Conservation (phyloP, 2,329 filamentous ascomycete genomes). For the Pseudogymnoascus sp. region DNA sequence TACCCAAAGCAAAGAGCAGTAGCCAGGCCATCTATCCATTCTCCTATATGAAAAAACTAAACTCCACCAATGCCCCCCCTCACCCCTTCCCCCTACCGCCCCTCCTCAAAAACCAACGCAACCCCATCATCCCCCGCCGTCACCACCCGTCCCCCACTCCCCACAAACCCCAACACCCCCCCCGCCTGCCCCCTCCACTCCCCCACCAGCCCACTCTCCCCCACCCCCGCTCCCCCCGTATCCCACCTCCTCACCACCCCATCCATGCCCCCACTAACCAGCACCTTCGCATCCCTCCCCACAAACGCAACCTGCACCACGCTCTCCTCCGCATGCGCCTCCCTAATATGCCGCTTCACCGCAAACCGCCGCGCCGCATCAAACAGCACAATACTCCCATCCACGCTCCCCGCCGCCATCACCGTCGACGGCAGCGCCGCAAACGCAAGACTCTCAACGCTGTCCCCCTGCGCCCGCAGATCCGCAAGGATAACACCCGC, state of each 20-base stretch:
- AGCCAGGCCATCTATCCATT: neutral
- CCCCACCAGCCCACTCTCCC: conserved; percentile 61
- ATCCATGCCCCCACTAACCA: conserved; percentile 88
- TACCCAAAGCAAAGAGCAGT: neutral
- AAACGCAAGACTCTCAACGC: conserved; percentile 71
- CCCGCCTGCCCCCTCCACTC: conserved; percentile 92
- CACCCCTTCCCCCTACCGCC: neutral
- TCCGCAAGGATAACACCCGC: conserved; percentile 71
- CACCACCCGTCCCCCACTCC: conserved; percentile 64
- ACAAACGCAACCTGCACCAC: conserved; percentile 87
- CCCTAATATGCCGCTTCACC: conserved; percentile 70
- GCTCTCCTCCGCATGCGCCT: conserved; percentile 78
- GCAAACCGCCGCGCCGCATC: conserved; percentile 82
- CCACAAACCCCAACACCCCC: conserved; percentile 82
- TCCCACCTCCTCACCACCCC: conserved; percentile 90
- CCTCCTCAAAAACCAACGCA: conserved; percentile 53
- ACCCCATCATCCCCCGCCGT: conserved; percentile 86
- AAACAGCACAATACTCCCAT: conserved; percentile 74
- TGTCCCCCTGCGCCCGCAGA: conserved; percentile 68
- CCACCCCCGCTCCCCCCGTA: conserved; percentile 57
- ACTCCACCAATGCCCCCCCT: neutral
- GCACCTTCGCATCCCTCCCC: conserved; percentile 49
- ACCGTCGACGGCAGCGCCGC: conserved; percentile 44
- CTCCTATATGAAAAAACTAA: neutral
- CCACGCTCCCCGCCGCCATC: conserved; percentile 58